Percentiles rank a stretch among this genome's conserved stretches.
Conservation (phyloP, 2,329 filamentous ascomycete species). For the Bipolaris oryzae region DNA sequence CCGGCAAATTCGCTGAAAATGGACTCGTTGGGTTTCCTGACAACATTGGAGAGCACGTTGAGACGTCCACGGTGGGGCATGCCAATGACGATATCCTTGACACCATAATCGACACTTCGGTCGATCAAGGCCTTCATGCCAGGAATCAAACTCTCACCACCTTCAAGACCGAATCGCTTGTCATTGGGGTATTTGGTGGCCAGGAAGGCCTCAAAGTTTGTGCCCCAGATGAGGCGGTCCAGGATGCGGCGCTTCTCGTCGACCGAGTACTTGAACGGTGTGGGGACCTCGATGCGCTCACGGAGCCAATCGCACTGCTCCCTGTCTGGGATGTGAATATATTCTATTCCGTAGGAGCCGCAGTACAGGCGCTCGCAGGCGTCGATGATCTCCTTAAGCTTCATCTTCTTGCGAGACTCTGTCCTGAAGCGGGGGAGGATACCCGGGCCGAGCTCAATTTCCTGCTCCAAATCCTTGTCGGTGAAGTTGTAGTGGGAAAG, state of each 20-base stretch:
- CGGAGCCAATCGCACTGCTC: slow-evolving; percentile 98
- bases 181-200: slow-evolving; percentile 99
- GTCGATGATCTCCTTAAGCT: slow-evolving; percentile 87
- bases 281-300: slow-evolving; percentile 90
- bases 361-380: slow-evolving; percentile 96
- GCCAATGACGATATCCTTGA: slow-evolving; percentile 99
- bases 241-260: slow-evolving; percentile 98
- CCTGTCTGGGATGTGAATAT: slow-evolving; percentile 97
- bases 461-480: slow-evolving; percentile 89
- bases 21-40: slow-evolving; percentile 98
- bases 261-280: slow-evolving; percentile 95
- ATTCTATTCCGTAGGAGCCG: slow-evolving; percentile 96
- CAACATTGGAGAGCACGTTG: slow-evolving; percentile 97
- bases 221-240: slow-evolving; percentile 97
- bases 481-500: slow-evolving; percentile 95
- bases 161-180: slow-evolving; percentile 98
- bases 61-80: slow-evolving; percentile 99
- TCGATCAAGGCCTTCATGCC: slow-evolving; percentile 99
- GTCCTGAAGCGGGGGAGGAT: slow-evolving; percentile 94
- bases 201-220: slow-evolving; percentile 94
- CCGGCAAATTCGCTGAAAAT: slow-evolving; percentile 99
- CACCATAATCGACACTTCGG: slow-evolving; percentile 95
- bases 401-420: slow-evolving; percentile 92
- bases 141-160: slow-evolving; percentile 93
- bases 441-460: slow-evolving; percentile 90